phyloP scores from a whole-genome alignment of 2,329 filamentous ascomycete species.

The Cercospora sp. region DNA sequence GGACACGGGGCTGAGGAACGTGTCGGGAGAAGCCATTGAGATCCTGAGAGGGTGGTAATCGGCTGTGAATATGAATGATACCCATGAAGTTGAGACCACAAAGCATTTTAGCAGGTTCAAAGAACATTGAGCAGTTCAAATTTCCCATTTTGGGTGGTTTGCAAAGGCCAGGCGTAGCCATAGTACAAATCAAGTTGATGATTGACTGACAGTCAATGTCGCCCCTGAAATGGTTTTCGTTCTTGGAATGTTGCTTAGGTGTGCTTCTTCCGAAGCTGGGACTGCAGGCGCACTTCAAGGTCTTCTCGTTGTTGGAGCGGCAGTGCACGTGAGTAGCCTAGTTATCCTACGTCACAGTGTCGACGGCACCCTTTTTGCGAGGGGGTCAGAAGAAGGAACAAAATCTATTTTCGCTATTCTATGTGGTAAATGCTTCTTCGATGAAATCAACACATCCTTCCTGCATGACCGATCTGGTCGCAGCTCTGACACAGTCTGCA shows the following conservation, averaged over 20 bases:
- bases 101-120: not conserved
- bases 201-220: not conserved
- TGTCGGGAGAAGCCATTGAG: not conserved
- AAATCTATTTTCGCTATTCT: not conserved
- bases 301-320: not conserved
- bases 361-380: not conserved
- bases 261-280: not conserved
- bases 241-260: too few species aligned
- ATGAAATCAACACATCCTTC: slow-evolving; percentile 61
- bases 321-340: not conserved
- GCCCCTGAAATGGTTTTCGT: too few species aligned
- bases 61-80: not conserved
- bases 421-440: slow-evolving; percentile 62
- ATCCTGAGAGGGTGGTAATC: not conserved
- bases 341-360: not conserved
- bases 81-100: not conserved
- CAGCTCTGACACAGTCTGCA: slow-evolving; percentile 60
- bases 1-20: not conserved
- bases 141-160: not conserved
- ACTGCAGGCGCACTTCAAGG: not conserved
- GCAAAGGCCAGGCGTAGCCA: not conserved
- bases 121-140: too few species aligned
- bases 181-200: not conserved
- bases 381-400: not conserved
- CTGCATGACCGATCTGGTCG: slow-evolving; percentile 53